Evolutionary conservation across 129 eudicot genomes (phyloP), one percentile per base, ranked within the genome.

Genomic region (Flaveria ramosissima): DNA sequence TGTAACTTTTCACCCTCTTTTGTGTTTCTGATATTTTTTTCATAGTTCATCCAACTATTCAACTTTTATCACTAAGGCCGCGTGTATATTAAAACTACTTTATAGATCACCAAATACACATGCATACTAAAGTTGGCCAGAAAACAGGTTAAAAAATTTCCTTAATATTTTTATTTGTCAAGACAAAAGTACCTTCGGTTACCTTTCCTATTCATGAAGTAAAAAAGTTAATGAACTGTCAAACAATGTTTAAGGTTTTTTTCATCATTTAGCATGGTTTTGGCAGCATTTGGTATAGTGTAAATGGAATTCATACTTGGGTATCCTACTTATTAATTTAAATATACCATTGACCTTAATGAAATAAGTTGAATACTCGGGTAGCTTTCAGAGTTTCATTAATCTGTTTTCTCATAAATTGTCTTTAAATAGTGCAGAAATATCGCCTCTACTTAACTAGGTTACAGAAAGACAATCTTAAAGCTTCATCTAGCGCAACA

Each of bases 371-470:
- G 23, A 56, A 56, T 56, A 19, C 20, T 19, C 62, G 9, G 62
- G 62, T 56, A 56, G 27, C 62, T 56, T 17, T 56, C 27, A 19
- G 27, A 19, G 24, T 21, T 11, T 59, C 23, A 57, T 27, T 56
- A 71, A 24, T 43, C 65, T n/a, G 74, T 32, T 72, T 51, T 78
- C 78, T 80, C 81, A 83, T 74, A 42, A 61, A 71, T 32, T 73
- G 51, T 71, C 43, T 71, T 78, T 69, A 63, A 82, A 66, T 76
- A 66, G 77, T 92, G 88, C 95, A 95, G 99, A 95, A 95, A 83
- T 95, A 95, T 61, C 94, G 99, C 71, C 96, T 95, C 72, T 95
- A 95, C 87, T 75, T 95, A 82, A 89, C 87, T 77, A 73, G 99
- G 80, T 71, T 95, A 77, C 91, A 85, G 65, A 95, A 92, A 76